A percentile compares a stretch with the other conserved stretches of the same genome.
Evolutionary conservation across 306 rosid genomes (phyloP).

Genomic region (Quercus variabilis): DNA sequence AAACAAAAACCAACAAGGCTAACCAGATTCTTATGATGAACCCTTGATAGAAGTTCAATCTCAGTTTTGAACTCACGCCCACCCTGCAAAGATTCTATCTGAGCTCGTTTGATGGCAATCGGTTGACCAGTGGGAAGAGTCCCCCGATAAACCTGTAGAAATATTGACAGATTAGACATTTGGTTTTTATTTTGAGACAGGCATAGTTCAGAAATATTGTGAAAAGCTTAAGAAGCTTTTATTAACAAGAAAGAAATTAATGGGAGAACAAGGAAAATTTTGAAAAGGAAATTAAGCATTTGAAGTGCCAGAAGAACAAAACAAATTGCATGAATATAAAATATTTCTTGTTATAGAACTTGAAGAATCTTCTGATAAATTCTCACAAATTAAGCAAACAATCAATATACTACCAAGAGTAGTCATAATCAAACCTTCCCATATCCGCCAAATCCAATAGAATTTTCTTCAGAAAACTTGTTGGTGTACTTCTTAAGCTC

Average conservation of each 20-base stretch:
- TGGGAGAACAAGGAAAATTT: too few relatives aligned
- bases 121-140: slow-evolving; percentile 34
- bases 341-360: not conserved
- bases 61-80: slow-evolving; percentile 44
- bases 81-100: slow-evolving; percentile 38
- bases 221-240: not conserved
- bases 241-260: not conserved
- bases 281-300: too few relatives aligned
- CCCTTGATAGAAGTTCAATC: slow-evolving; percentile 59
- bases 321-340: not conserved
- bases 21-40: slow-evolving; percentile 55
- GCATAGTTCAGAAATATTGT: not conserved
- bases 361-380: not conserved
- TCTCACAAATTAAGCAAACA: not conserved
- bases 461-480: slow-evolving; percentile 36
- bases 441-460: slow-evolving; percentile 64
- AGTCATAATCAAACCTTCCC: slow-evolving; percentile 49
- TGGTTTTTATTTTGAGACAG: not conserved
- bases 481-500: slow-evolving; percentile 61
- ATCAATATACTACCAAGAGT: not conserved
- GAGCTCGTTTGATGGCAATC: slow-evolving; percentile 50
- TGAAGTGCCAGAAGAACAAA: too few relatives aligned
- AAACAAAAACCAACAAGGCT: slow-evolving; percentile 52
- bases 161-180: not conserved
- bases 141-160: slow-evolving; percentile 40